Conservation (phyloP, 1,284 basidiomycete genomes). For the Fereydounia khargensis region DNA sequence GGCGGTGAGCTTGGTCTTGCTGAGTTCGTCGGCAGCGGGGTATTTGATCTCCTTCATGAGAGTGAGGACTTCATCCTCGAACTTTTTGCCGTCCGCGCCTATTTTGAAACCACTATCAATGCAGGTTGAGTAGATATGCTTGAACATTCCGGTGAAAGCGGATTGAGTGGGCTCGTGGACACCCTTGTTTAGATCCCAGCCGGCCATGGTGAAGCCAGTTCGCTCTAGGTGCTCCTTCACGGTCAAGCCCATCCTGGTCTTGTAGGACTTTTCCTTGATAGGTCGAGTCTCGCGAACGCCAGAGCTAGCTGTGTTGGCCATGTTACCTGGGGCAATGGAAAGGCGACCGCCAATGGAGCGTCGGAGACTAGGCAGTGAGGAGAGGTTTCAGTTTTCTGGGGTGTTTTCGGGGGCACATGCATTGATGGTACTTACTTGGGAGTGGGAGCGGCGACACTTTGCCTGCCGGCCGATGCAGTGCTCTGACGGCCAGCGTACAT, state of each 20-base stretch:
- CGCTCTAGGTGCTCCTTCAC: slow-evolving; percentile 43
- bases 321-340: slow-evolving; percentile 35
- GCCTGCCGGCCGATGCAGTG: slow-evolving; percentile 27
- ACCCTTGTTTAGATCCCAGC: slow-evolving; percentile 39
- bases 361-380: slow-evolving; percentile 10
- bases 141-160: slow-evolving; percentile 51
- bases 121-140: slow-evolving; percentile 47
- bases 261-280: slow-evolving; percentile 43
- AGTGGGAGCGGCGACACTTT: slow-evolving; percentile 36
- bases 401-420: too few species aligned
- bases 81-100: slow-evolving; percentile 47
- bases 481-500: slow-evolving; percentile 28
- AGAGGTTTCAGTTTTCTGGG: too few species aligned
- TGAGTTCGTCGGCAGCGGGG: slow-evolving; percentile 51
- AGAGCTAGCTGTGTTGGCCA: slow-evolving; percentile 20
- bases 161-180: slow-evolving; percentile 54
- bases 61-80: slow-evolving; percentile 51
- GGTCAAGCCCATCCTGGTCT: slow-evolving; percentile 43
- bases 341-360: slow-evolving; percentile 29
- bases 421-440: slow-evolving; percentile 48
- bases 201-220: slow-evolving; percentile 48
- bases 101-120: slow-evolving; percentile 49
- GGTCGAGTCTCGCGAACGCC: slow-evolving; percentile 25
- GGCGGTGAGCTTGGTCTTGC: slow-evolving; percentile 53
- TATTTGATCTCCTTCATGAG: slow-evolving; percentile 54